These are phyloP conservation scores for Arthrobotrys conoides DNA, from an alignment of 2,329 filamentous ascomycete genomes.

Conservation along the genomic window DNA sequence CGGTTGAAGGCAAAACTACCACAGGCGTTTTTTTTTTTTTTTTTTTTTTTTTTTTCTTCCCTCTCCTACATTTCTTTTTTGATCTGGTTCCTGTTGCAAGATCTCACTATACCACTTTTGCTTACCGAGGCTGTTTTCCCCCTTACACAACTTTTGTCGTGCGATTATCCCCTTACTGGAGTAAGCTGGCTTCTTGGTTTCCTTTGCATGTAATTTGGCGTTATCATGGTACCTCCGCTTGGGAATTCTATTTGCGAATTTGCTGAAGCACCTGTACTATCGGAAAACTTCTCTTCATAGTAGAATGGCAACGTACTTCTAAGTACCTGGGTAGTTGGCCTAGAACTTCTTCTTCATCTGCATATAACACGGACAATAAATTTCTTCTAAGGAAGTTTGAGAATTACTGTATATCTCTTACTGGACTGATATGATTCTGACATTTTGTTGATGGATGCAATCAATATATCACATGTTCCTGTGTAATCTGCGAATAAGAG, in stretches of 20 bases:
- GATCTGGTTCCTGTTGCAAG: constrained; percentile 9
- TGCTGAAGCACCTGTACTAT: constrained; percentile 23
- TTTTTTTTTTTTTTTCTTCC: constrained; percentile 26
- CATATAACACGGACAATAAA: neutral
- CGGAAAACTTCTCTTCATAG: neutral
- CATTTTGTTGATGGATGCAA: neutral
- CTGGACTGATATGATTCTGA: neutral
- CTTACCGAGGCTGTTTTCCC: constrained; percentile 39
- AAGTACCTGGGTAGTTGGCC: neutral
- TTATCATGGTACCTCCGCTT: constrained; percentile 41
- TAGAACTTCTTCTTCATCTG: neutral
- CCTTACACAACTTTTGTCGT: constrained; percentile 19
- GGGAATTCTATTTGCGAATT: constrained; percentile 30
- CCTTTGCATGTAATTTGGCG: constrained; percentile 57
- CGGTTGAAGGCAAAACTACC: constrained; percentile 26
- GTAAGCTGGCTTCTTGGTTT: constrained; percentile 41
- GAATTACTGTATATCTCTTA: neutral
- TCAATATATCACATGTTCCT: constrained; percentile 38
- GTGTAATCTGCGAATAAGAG: constrained; percentile 36
- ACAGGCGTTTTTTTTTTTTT: constrained; percentile 49
- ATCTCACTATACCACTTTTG: constrained; percentile 52
- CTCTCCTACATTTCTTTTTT: constrained; percentile 29
- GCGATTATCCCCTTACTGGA: constrained; percentile 37
- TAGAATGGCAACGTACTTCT: neutral
- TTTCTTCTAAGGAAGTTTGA: neutral